phyloP scores from a whole-genome alignment of 2,329 filamentous ascomycete genomes.

The Colletotrichum zoysiae region DNA sequence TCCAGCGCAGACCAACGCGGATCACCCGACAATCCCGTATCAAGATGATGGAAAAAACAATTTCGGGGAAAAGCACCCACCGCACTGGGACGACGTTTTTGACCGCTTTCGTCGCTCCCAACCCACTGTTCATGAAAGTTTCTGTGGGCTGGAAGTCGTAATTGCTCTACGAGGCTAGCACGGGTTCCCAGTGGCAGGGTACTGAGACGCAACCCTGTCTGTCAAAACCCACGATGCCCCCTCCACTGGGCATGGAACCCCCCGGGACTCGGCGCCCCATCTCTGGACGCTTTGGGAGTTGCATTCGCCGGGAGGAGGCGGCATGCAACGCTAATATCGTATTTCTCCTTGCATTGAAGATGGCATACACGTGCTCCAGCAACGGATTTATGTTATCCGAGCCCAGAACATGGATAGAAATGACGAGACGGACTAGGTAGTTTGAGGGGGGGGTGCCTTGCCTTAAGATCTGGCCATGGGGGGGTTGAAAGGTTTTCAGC shows the following conservation, averaged over 20 bases:
- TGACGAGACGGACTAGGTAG: neutral
- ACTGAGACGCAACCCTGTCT: conserved; percentile 14
- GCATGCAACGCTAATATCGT: neutral
- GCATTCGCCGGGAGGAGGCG: neutral
- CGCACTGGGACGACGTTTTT: neutral
- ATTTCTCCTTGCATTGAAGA: neutral
- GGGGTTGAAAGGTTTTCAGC: neutral
- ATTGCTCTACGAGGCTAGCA: conserved; percentile 5
- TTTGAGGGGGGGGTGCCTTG: conserved; percentile 7
- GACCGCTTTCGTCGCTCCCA: neutral
- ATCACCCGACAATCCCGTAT: neutral
- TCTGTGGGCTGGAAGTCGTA: neutral
- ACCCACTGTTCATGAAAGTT: conserved; percentile 3
- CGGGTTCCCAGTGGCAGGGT: conserved; percentile 7
- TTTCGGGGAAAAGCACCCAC: neutral
- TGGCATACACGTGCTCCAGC: neutral
- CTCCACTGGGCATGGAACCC: conserved; percentile 1
- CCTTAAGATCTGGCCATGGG: conserved; percentile 8
- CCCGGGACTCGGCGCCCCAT: neutral
- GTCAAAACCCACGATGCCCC: conserved; percentile 15
- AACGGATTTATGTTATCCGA: neutral
- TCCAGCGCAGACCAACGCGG: neutral
- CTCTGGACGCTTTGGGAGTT: neutral
- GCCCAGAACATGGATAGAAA: neutral
- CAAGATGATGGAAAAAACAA: neutral